These are phyloP conservation scores for Paramyrothecium sp. DNA, from an alignment of 2,329 filamentous ascomycete genomes.

Conservation along the genomic window DNA sequence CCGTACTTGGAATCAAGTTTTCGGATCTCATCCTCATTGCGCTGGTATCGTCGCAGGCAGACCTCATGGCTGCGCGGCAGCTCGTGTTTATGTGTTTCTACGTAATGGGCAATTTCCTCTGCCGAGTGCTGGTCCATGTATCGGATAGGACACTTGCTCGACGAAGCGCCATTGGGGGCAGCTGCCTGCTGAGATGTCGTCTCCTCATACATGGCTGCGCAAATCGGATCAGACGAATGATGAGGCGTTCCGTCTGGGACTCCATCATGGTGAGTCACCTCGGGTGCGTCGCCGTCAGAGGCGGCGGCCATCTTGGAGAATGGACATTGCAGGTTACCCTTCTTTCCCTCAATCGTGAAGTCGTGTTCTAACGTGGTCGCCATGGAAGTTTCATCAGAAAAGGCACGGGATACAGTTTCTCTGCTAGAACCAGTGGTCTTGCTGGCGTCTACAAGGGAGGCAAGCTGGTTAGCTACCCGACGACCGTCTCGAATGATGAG, in stretches of 20 bases:
- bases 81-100: conserved; percentile 94
- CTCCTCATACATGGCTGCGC: conserved; percentile 62
- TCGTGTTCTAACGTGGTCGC: conserved; percentile 78
- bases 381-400: conserved; percentile 51
- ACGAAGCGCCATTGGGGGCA: conserved; percentile 43
- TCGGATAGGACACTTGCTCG: conserved; percentile 81
- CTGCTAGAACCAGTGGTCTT: conserved; percentile 50
- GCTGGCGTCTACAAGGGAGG: conserved; percentile 47
- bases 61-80: conserved; percentile 91
- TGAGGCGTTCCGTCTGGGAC: conserved; percentile 42
- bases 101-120: conserved; percentile 89
- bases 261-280: conserved; percentile 21
- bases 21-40: conserved; percentile 78
- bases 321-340: conserved; percentile 77
- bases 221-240: conserved; percentile 58
- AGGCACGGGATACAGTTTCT: conserved; percentile 43
- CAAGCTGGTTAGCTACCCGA: conserved; percentile 53
- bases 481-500: conserved; percentile 64
- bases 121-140: conserved; percentile 90
- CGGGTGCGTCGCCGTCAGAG: conserved; percentile 23
- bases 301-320: conserved; percentile 55
- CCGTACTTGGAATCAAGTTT: conserved; percentile 94
- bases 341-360: conserved; percentile 83
- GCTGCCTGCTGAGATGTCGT: conserved; percentile 48
- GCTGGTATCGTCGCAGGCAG: conserved; percentile 86